Base-by-base conservation (phyloP, 257 asterid genomes). In the Solanum pinnatisectum region DNA sequence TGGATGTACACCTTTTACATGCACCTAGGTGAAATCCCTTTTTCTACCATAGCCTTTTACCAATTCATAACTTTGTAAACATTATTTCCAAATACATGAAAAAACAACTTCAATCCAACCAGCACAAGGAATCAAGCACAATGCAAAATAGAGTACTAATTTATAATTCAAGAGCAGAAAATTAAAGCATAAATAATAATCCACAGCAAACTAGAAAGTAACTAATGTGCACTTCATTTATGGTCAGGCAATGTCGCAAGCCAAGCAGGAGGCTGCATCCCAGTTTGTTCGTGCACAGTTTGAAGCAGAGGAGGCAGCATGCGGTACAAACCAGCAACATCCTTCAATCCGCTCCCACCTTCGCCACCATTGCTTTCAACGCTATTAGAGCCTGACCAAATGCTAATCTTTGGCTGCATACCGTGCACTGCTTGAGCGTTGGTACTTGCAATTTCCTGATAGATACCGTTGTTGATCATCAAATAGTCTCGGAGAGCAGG, bases 181-280 rank as follows among this genome's bases (percentile, higher is more conserved):
- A 20, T 18, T 35, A 72, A 76, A 76, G 59, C 83, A 76, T 39
- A 76, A 76, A 39, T 76, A 59, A 56, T 56, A 44, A 44, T 22
- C 65, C 65, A 56, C 18, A 18, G 63, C 13, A 73, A 77, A 40
- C 36, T 32, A 40, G 14, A 76, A 11, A 59, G 56, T 12, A 83
- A 13, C 25, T 52, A 67, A 39, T 16, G 63, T 37, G 82, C 15
- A 39, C 10, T 40, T 70, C 46, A 59, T 27, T 46, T 77, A 10
- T 63, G 40, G 16, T 77, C 44, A 14, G 37, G 49, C 27, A 87
- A 59, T 8, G 88, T 56, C 15, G 78, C 88, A 82, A 87, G 70
- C 88, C 88, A 87, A n/a, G 86, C 71, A 68, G 88, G 88, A 35
- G 88, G 88, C 56, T 74, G 73, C 88, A 87, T 87, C 44, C 88